These are phyloP conservation scores for Ensete glaucum DNA, from an alignment of 176 grass and related monocot genomes.

Conservation along the genomic window DNA sequence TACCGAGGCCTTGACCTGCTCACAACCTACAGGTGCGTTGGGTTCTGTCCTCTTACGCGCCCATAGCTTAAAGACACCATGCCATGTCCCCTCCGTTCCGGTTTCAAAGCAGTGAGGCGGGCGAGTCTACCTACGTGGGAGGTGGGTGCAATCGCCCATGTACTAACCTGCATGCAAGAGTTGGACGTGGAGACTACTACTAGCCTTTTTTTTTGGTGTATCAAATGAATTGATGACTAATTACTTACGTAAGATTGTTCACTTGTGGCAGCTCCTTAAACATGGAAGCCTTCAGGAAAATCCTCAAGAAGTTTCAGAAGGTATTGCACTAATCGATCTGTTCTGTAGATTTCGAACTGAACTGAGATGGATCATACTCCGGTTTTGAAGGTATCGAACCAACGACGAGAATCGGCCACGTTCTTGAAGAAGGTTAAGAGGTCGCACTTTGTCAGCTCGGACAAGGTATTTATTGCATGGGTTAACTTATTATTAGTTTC, in stretches of 20 bases:
- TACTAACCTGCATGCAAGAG: no score
- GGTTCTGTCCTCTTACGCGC: no score
- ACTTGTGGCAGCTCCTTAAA: constrained; percentile 54
- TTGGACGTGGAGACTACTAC: no score
- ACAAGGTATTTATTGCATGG: constrained; percentile 56
- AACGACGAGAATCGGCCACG: constrained; percentile 31
- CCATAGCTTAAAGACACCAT: neutral
- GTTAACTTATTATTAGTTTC: neutral
- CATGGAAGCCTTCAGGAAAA: constrained; percentile 86
- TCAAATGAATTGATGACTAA: no score
- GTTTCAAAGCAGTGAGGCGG: neutral
- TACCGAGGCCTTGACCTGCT: constrained; percentile 71
- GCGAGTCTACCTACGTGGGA: neutral
- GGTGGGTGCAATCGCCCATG: no score
- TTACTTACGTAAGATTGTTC: no score
- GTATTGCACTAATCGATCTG: constrained; percentile 22
- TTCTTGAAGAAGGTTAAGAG: constrained; percentile 70
- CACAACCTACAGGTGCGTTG: constrained; percentile 69
- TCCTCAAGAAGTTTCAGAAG: constrained; percentile 93
- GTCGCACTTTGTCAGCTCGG: constrained; percentile 72
- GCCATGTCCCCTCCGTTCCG: neutral
- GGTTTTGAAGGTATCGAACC: constrained; percentile 53
- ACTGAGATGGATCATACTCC: no score
- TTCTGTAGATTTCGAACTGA: neutral
- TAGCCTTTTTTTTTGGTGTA: no score